phyloP scores from a whole-genome alignment of 306 rosid genomes.

The Vigna trinervia region DNA sequence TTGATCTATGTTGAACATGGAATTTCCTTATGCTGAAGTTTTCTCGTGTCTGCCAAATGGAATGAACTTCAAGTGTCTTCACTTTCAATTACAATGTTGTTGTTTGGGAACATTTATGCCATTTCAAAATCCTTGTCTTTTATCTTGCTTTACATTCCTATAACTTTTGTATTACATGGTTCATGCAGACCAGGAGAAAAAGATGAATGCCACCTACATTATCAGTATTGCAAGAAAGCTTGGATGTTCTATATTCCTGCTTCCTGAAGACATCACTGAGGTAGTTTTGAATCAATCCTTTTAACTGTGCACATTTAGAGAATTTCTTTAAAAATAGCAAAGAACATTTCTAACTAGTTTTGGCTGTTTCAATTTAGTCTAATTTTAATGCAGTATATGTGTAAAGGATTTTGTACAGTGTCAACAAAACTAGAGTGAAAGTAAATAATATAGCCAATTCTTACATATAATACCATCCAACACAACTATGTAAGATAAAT shows the following conservation, averaged over 20 bases:
- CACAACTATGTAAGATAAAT: no score
- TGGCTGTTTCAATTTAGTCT: background rate
- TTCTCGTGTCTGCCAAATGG: background rate
- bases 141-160: conserved; percentile 4
- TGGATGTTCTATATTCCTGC: conserved; percentile 94
- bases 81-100: background rate
- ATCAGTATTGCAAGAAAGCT: conserved; percentile 98
- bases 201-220: conserved; percentile 94
- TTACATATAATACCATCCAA: no score
- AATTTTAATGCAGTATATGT: background rate
- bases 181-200: conserved; percentile 83
- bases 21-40: background rate
- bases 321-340: background rate
- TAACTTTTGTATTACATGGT: conserved; percentile 3
- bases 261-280: conserved; percentile 98
- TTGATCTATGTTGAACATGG: background rate
- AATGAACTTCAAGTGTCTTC: conserved; percentile 22
- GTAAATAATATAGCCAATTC: background rate
- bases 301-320: background rate
- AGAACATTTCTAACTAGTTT: background rate
- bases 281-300: conserved; percentile 49
- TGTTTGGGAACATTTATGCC: background rate
- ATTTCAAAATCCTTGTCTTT: background rate
- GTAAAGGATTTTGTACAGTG: background rate
- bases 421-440: background rate